Evolutionary conservation across 768 basidiomycete species (phyloP).

Genomic region (Lentinula aciculospora): DNA sequence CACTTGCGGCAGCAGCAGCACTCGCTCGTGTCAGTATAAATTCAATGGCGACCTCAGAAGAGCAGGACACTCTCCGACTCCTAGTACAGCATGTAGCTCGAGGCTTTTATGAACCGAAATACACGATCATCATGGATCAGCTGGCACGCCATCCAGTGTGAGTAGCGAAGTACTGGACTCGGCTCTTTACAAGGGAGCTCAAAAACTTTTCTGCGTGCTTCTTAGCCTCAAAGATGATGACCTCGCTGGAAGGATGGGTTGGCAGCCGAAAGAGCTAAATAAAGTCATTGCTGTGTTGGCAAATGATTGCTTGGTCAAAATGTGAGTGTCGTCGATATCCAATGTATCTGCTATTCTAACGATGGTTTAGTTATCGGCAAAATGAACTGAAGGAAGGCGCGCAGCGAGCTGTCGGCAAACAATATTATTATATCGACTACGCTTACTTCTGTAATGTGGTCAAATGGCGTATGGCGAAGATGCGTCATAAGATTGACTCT

Average conservation of each 20-base stretch:
- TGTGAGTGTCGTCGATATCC: conserved; percentile 41
- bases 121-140: conserved; percentile 89
- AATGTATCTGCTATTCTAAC: neutral
- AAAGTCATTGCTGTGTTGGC: conserved; percentile 82
- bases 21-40: neutral
- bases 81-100: conserved; percentile 92
- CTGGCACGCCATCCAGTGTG: conserved; percentile 91
- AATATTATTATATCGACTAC: conserved; percentile 97
- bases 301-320: conserved; percentile 71
- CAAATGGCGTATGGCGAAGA: conserved; percentile 94
- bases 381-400: conserved; percentile 90
- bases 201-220: conserved; percentile 13
- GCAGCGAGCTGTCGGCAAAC: conserved; percentile 79
- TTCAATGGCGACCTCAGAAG: conserved; percentile 65
- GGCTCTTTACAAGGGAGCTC: conserved; percentile 9
- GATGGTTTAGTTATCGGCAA: conserved; percentile 64
- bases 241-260: conserved; percentile 83
- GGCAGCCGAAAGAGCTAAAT: conserved; percentile 85
- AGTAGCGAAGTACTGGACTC: conserved; percentile 36
- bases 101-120: conserved; percentile 92
- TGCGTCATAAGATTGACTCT: conserved; percentile 86
- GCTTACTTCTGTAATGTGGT: conserved; percentile 94
- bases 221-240: conserved; percentile 90
- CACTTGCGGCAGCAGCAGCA: neutral
- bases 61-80: conserved; percentile 74